Percentiles rank a stretch among this genome's conserved stretches.
These are phyloP conservation scores for Plasmodium berghei DNA, from an alignment of 169 alveolate genomes.

Conservation along the genomic window DNA sequence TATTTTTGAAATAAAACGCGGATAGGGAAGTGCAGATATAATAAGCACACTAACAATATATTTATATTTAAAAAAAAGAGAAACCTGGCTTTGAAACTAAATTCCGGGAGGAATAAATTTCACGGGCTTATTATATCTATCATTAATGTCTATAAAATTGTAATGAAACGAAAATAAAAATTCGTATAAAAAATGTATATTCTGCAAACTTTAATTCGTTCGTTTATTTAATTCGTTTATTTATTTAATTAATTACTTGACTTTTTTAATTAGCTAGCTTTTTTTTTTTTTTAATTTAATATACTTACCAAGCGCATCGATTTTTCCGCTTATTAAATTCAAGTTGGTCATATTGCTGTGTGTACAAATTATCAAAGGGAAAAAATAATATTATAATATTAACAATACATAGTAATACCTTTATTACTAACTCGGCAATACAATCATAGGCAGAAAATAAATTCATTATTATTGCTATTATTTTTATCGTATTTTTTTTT, in stretches of 20 bases:
- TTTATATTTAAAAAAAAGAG: not conserved
- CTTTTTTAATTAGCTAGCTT: not conserved
- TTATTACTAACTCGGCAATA: no score
- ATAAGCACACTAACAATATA: not conserved
- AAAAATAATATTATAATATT: not conserved
- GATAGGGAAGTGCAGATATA: not conserved
- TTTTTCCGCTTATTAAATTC: constrained; percentile 67
- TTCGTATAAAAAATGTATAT: not conserved
- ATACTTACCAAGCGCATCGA: constrained; percentile 48
- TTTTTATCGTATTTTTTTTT: not conserved
- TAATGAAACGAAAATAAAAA: not conserved
- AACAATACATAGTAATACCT: not conserved
- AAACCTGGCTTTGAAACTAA: not conserved
- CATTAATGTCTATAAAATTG: constrained; percentile 41
- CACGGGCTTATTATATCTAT: constrained; percentile 64
- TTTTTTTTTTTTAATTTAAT: not conserved
- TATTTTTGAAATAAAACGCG: not conserved
- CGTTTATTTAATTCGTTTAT: not conserved
- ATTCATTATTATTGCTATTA: no score
- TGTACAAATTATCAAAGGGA: not conserved
- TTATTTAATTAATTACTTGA: not conserved
- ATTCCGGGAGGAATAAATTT: constrained; percentile 74
- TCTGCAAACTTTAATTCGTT: no score
- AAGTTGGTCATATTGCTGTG: constrained; percentile 34
- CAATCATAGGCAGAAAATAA: no score